Base-by-base conservation (phyloP, 169 alveolate genomes). In the Babesia bigemina region DNA sequence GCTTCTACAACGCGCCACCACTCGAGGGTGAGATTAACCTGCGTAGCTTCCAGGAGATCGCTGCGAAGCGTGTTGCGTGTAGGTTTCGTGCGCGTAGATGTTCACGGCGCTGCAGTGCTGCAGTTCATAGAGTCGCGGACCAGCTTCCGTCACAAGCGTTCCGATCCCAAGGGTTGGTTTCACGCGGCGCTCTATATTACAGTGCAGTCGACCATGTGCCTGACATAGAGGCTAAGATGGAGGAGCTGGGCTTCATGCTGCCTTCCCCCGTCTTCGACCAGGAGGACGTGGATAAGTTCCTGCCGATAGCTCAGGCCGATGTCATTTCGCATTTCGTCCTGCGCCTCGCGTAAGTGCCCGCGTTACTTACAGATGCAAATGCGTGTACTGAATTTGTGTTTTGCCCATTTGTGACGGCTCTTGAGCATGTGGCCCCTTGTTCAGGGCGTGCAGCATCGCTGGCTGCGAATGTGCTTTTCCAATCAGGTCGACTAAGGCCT, bases 21-120 rank as follows among this genome's bases (percentile, higher is more conserved):
- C 85, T 90, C 28, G 62, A 70, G 44, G 94, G 94, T 7, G 85
- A 86, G 53, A 74, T 88, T 24, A 84, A 84, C 81, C 87, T 90
- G 48, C 77, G 94, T 22, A 85, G 86, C 73, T 75, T 90, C 70
- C 94, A 90, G 72, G 94, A 90, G 70, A 81, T 86, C 33, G 90
- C 92, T 7, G 94, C 94, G 39, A 90, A 90, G 75, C 81, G 94
- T 26, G 70, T 90, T 49, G 94, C 94, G 47, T 50, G 88, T 81
- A 50, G 33, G 75, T 63, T 39, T 22, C 52, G 22, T 12, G 19
- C 24, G 22, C 29, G 14, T 12, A 4, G 7, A 4, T n/a, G 24
- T 36, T 17, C 26, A 52, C 1, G 13, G 3, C 14, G 12, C 16
- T 48, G 26, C 83, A 83, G 90, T 83, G 28, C 67, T 83, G 48